These are phyloP conservation scores for Pseudocercospora macadamiae DNA, from an alignment of 2,329 filamentous ascomycete species.

Conservation along the genomic window DNA sequence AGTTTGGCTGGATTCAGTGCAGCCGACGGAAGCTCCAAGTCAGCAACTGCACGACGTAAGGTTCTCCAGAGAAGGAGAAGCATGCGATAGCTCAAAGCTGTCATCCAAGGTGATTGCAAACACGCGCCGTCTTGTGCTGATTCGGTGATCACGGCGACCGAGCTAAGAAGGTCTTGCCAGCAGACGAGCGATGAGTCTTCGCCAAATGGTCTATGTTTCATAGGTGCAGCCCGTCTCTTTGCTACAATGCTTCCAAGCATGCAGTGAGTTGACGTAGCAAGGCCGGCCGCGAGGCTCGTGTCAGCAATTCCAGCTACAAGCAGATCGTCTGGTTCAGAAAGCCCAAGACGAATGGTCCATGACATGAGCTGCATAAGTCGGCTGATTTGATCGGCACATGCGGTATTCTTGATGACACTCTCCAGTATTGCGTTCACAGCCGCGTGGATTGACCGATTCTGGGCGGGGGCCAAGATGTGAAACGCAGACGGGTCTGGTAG, in stretches of 20 bases:
- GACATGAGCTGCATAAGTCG: background rate
- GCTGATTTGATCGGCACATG: background rate
- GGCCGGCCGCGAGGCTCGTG: background rate
- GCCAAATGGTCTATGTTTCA: background rate
- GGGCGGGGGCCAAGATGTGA: background rate
- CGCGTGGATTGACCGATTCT: conserved; percentile 5
- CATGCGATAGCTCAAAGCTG: conserved; percentile 1
- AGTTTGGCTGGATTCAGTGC: conserved; percentile 1
- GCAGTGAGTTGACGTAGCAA: conserved; percentile 6
- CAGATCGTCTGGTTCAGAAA: conserved; percentile 6
- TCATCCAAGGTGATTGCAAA: conserved; percentile 10
- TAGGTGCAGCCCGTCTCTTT: conserved; percentile 3
- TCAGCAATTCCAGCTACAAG: conserved; percentile 7
- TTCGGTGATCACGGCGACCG: background rate
- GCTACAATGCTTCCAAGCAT: conserved; percentile 10
- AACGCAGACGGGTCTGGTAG: conserved; percentile 5
- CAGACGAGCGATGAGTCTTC: conserved; percentile 3
- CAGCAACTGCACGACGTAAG: background rate
- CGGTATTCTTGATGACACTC: background rate
- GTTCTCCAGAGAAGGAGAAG: conserved; percentile 7
- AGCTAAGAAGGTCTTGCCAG: conserved; percentile 8
- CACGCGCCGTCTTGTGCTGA: background rate
- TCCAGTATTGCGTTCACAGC: conserved; percentile 5
- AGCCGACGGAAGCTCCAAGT: background rate
- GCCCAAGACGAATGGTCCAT: background rate